Evolutionary conservation across 371 early-diverging fungal species (phyloP).

Genomic region (Massospora cicadina): DNA sequence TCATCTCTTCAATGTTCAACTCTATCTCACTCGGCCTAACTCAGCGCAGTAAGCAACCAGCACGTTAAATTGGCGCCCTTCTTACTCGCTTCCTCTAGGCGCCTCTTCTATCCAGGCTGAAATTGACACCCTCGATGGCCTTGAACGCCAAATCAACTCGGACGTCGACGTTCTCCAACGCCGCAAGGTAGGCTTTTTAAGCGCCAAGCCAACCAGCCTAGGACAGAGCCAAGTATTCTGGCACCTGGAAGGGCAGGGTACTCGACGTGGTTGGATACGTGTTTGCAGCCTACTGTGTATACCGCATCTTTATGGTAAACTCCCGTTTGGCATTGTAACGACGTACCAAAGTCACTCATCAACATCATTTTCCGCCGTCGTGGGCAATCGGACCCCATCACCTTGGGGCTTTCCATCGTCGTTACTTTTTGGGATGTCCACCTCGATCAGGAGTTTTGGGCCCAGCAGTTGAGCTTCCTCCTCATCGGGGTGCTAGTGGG

Average conservation of each 20-base stretch:
- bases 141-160: conserved; percentile 32
- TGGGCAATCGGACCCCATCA: conserved; percentile 74
- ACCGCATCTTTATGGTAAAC: conserved; percentile 56
- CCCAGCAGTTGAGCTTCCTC: conserved; percentile 80
- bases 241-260: conserved; percentile 58
- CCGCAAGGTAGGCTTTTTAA: conserved; percentile 27
- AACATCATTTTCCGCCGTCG: conserved; percentile 58
- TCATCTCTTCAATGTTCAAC: not conserved
- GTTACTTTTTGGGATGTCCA: conserved; percentile 40
- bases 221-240: conserved; percentile 37
- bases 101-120: conserved; percentile 22
- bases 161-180: conserved; percentile 40
- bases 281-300: conserved; percentile 77
- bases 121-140: conserved; percentile 35
- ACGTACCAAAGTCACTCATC: conserved; percentile 31
- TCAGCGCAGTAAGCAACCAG: not conserved
- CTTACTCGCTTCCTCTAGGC: not conserved
- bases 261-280: conserved; percentile 56
- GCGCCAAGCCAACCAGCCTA: conserved; percentile 13
- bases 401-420: conserved; percentile 46
- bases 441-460: conserved; percentile 61
- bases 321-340: not conserved
- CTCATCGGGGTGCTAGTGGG: conserved; percentile 78
- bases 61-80: too few relatives aligned
- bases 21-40: not conserved